phyloP scores from a whole-genome alignment of 2,329 filamentous ascomycete species.

The Pseudogymnoascus sp. region DNA sequence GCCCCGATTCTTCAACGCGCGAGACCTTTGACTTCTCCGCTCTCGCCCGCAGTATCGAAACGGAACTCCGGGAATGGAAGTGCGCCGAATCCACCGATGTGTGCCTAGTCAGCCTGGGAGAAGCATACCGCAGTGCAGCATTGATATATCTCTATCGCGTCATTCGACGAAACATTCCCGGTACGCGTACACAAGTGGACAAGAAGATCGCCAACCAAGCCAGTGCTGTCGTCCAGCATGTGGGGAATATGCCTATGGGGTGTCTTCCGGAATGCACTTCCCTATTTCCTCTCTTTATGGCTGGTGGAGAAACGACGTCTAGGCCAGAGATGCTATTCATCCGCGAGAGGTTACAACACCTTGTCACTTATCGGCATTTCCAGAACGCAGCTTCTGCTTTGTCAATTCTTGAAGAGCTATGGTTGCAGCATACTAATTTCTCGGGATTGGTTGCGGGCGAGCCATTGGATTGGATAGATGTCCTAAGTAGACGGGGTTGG shows the following conservation, averaged over 20 bases:
- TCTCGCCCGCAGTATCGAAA: background rate
- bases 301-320: conserved; percentile 14
- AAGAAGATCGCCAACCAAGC: background rate
- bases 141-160: conserved; percentile 14
- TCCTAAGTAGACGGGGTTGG: background rate
- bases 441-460: background rate
- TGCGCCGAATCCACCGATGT: conserved; percentile 5
- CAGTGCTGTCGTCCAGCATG: background rate
- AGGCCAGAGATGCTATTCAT: conserved; percentile 5
- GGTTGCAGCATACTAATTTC: background rate
- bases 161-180: background rate
- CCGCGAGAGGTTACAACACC: background rate
- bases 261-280: conserved; percentile 11
- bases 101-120: conserved; percentile 10
- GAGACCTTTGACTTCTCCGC: background rate
- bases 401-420: conserved; percentile 15
- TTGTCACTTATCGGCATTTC: conserved; percentile 11
- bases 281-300: conserved; percentile 15
- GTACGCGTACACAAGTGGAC: background rate
- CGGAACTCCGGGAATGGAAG: conserved; percentile 10
- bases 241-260: background rate
- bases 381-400: conserved; percentile 7
- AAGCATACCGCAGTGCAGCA: conserved; percentile 14
- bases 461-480: background rate
- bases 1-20: background rate